A percentile compares a stretch with the other conserved stretches of the same genome.
Conservation (phyloP, 805 yeast species). For the Spathaspora boniae region DNA sequence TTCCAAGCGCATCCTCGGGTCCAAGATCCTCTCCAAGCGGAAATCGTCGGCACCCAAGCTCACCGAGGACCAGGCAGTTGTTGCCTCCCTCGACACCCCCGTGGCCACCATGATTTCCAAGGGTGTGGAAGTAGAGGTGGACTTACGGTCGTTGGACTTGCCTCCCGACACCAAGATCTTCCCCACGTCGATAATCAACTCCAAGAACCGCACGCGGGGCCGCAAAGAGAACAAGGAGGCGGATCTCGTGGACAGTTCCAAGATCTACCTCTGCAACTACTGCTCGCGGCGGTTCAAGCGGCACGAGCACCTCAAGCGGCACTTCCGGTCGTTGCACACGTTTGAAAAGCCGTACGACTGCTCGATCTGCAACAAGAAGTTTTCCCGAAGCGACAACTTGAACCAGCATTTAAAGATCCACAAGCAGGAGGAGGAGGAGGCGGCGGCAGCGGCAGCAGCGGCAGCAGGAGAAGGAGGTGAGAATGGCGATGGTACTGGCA, state of each 20-base stretch:
- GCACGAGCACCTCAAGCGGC: slow-evolving; percentile 76
- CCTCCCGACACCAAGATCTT: slow-evolving; percentile 38
- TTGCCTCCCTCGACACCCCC: slow-evolving; percentile 10
- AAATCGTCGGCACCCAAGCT: slow-evolving; percentile 13
- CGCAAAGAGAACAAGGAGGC: slow-evolving; percentile 61
- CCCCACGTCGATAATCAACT: slow-evolving; percentile 30
- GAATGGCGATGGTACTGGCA: too few relatives aligned
- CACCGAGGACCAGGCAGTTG: slow-evolving; percentile 10
- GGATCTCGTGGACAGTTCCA: slow-evolving; percentile 46
- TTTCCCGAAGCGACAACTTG: slow-evolving; percentile 64
- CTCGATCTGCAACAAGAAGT: slow-evolving; percentile 56
- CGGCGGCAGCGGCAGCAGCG: neutral
- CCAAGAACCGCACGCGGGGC: slow-evolving; percentile 49
- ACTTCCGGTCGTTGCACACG: slow-evolving; percentile 68
- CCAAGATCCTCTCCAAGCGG: slow-evolving; percentile 32
- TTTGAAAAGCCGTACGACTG: slow-evolving; percentile 70
- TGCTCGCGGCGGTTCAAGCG: slow-evolving; percentile 67
- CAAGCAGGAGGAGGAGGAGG: slow-evolving; percentile 23
- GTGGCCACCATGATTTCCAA: slow-evolving; percentile 19
- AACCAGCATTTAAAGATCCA: slow-evolving; percentile 67
- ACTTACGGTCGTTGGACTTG: slow-evolving; percentile 35
- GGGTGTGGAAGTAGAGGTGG: slow-evolving; percentile 40
- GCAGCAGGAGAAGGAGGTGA: neutral
- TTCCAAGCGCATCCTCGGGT: slow-evolving; percentile 37
- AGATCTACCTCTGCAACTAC: slow-evolving; percentile 54